These are phyloP conservation scores for Cyclocybe cylindracea DNA, from an alignment of 768 basidiomycete genomes.

Conservation along the genomic window DNA sequence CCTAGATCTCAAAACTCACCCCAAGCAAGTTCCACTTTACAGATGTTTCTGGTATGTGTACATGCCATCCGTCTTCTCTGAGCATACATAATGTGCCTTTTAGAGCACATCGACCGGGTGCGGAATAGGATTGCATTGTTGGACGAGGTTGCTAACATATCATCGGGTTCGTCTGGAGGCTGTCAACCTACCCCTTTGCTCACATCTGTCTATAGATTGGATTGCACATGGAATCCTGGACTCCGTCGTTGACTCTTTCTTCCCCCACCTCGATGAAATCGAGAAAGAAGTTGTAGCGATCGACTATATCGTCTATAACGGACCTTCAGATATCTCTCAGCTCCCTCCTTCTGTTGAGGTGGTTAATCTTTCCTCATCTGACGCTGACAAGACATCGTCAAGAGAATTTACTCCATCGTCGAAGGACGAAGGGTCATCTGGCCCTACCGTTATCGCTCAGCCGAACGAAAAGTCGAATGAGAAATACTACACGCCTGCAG, in stretches of 20 bases:
- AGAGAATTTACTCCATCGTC: neutral
- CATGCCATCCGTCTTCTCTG: neutral
- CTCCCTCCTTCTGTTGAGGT: conserved; percentile 4
- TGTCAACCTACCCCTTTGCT: neutral
- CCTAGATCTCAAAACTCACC: conserved; percentile 1
- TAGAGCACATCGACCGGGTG: conserved; percentile 79
- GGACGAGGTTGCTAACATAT: conserved; percentile 64
- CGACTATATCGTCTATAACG: conserved; percentile 64
- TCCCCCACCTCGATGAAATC: conserved; percentile 79
- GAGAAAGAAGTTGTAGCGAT: conserved; percentile 80
- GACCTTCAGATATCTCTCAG: conserved; percentile 5
- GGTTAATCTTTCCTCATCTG: neutral
- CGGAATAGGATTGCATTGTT: conserved; percentile 66
- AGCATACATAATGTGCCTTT: conserved; percentile 1
- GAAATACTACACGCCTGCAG: conserved; percentile 9
- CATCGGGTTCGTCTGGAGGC: conserved; percentile 55
- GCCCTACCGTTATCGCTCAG: neutral
- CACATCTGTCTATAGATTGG: conserved; percentile 62
- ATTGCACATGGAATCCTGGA: conserved; percentile 92
- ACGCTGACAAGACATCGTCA: no score
- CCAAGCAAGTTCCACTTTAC: conserved; percentile 80
- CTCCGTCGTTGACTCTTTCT: conserved; percentile 93
- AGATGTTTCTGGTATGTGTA: conserved; percentile 63
- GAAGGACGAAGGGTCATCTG: neutral
- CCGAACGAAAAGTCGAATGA: conserved; percentile 14